Base-by-base conservation (phyloP, 495 filamentous ascomycete species). In the Sabuloglossum arenarium region DNA sequence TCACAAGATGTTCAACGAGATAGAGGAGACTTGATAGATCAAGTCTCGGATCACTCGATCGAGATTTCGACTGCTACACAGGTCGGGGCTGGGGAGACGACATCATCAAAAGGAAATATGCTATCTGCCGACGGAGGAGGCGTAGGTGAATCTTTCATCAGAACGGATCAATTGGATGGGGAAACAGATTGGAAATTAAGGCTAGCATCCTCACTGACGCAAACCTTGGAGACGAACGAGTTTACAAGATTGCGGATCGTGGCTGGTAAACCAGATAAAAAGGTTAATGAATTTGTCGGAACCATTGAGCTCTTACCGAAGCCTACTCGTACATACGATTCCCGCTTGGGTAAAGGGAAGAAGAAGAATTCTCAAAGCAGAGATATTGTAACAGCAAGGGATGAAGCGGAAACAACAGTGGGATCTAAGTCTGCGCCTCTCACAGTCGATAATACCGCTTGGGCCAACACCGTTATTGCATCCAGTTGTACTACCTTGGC, bases 111-210 rank as follows among this genome's bases (percentile, higher is more conserved):
- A 25, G 31, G 3, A 45, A 24, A 11, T 39, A n/a, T 29, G 16
- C 39, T 32, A 34, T 12, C 32, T 55, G 30, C 53, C 9, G 53
- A 39, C n/a, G 39, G 29, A 16, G 53, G 31, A 5, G 39, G 53
- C 27, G 72, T 77, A 21, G 88, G 88, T 32, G 93, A 99, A 63
- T 86, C 93, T 0, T 99, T 99, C 60, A 96, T 99, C 59, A 78
- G 90, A 43, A 99, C 93, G 1, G 93, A 99, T 66, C 93, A 99
- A 65, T 75, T 99, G 10, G 93, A 99, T 61, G 93, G 93, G 56
- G 93, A 99, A 68, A 99, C 93, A 8, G 93, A 99, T 62, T 99
- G 93, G 93, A 99, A 99, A 68, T 73, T 99, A 34, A 81, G 93
- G 4, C 66, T 97, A 3, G 87, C 90, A 1, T 88, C 89, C 8